These are phyloP conservation scores for Ophiostoma angusticollis DNA, from an alignment of 2,329 filamentous ascomycete species.

Conservation along the genomic window DNA sequence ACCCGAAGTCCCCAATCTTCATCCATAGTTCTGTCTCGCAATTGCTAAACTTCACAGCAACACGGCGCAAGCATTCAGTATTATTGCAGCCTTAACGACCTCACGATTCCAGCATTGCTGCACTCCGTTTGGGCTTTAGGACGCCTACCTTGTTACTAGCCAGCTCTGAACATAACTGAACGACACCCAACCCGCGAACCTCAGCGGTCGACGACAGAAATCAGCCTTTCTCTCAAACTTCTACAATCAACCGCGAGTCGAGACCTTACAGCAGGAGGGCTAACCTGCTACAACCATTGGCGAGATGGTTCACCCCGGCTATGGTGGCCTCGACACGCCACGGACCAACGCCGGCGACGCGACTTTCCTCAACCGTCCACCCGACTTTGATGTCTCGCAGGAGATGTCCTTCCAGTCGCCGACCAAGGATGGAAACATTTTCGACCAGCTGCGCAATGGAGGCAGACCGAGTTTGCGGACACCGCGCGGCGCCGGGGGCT, in stretches of 20 bases:
- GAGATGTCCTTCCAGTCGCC: slow-evolving; percentile 80
- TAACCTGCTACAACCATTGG: slow-evolving; percentile 6
- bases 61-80: slow-evolving; percentile 1
- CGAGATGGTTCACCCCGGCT: slow-evolving; percentile 53
- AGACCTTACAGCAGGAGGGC: not conserved
- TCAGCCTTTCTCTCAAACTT: not conserved
- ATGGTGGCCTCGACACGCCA: slow-evolving; percentile 65
- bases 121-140: not conserved
- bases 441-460: slow-evolving; percentile 61
- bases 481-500: slow-evolving; percentile 42
- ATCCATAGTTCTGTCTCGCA: slow-evolving; percentile 6
- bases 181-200: no score
- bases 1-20: not conserved
- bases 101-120: slow-evolving; percentile 1
- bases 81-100: slow-evolving; percentile 4
- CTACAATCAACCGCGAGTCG: not conserved
- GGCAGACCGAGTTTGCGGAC: slow-evolving; percentile 52
- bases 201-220: not conserved
- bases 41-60: no score
- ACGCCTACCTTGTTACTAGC: not conserved
- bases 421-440: slow-evolving; percentile 60
- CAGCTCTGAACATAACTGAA: no score
- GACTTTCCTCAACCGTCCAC: slow-evolving; percentile 59
- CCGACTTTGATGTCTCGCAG: slow-evolving; percentile 73
- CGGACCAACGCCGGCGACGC: slow-evolving; percentile 73